Percentiles rank a stretch among this genome's conserved stretches.
These are phyloP conservation scores for Rhizopogon vesiculosus DNA, from an alignment of 768 basidiomycete genomes.

Conservation along the genomic window DNA sequence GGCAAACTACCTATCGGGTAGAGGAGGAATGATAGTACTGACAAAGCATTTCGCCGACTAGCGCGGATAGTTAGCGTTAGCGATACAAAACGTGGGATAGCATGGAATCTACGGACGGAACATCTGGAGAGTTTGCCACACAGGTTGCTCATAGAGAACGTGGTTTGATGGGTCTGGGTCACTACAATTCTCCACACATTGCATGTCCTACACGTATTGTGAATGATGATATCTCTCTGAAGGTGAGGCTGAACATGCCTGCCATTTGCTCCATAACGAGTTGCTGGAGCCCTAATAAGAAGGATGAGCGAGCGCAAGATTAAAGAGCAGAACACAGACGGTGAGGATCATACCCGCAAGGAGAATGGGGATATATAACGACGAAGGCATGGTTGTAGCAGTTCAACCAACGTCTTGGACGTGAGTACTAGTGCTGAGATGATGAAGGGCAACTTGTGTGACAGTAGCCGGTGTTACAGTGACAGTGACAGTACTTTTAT, in stretches of 20 bases:
- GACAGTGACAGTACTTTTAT: too few species aligned
- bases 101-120: constrained; percentile 54
- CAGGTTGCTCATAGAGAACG: constrained; percentile 89
- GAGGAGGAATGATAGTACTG: constrained; percentile 28
- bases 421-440: neutral
- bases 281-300: constrained; percentile 65
- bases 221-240: constrained; percentile 1
- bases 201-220: constrained; percentile 69
- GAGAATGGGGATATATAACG: constrained; percentile 70
- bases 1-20: constrained; percentile 7
- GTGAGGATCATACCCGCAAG: constrained; percentile 92
- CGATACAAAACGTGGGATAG: constrained; percentile 3
- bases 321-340: constrained; percentile 31
- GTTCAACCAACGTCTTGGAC: neutral
- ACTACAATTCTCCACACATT: constrained; percentile 93
- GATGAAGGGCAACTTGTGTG: constrained; percentile 6
- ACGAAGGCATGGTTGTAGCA: constrained; percentile 51
- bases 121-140: constrained; percentile 91
- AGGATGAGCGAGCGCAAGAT: neutral
- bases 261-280: constrained; percentile 81
- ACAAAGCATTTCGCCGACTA: constrained; percentile 95
- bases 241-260: constrained; percentile 38
- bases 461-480: constrained; percentile 17
- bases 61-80: constrained; percentile 35
- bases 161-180: constrained; percentile 55